A percentile compares a stretch with the other conserved stretches of the same genome.
These are phyloP conservation scores for Wallacemonas sp. DNA, from an alignment of 208 protist species.

Conservation along the genomic window DNA sequence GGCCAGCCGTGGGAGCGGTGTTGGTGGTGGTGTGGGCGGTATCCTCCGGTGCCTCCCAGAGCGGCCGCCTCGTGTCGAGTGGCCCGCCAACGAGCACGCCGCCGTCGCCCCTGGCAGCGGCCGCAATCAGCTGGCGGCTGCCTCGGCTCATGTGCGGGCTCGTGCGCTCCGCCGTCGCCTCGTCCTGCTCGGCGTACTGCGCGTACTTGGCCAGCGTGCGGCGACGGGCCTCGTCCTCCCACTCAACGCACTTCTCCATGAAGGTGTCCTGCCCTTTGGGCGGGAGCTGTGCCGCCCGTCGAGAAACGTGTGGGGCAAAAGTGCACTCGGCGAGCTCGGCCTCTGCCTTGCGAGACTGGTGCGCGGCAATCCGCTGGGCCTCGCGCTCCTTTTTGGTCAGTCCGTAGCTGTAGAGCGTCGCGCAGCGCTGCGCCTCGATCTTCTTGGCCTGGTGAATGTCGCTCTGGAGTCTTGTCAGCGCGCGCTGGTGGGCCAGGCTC, in stretches of 20 bases:
- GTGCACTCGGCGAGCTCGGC: constrained; percentile 49
- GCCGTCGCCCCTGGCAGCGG: neutral
- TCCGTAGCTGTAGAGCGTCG: constrained; percentile 23
- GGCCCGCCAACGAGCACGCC: neutral
- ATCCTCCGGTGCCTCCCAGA: constrained; percentile 28
- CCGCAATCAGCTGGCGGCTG: constrained; percentile 27
- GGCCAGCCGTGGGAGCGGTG: neutral
- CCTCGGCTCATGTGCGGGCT: constrained; percentile 25
- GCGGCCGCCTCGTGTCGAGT: constrained; percentile 24
- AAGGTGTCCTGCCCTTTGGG: constrained; percentile 52
- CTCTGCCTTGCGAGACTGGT: constrained; percentile 13
- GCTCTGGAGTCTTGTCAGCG: constrained; percentile 18
- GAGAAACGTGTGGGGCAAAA: constrained; percentile 47
- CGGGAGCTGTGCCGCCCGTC: constrained; percentile 24
- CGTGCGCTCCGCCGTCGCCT: constrained; percentile 16
- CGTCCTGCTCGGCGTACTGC: constrained; percentile 27
- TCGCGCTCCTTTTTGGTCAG: constrained; percentile 8
- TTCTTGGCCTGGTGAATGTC: constrained; percentile 26
- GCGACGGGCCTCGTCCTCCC: constrained; percentile 35
- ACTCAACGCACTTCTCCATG: constrained; percentile 65
- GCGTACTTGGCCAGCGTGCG: constrained; percentile 40
- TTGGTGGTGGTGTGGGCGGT: neutral
- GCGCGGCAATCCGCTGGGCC: constrained; percentile 5
- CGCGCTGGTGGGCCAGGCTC: constrained; percentile 23
- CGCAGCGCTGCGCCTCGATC: constrained; percentile 27